A percentile compares a stretch with the other conserved stretches of the same genome.
These are phyloP conservation scores for Scortechinia acanthostroma DNA, from an alignment of 2,329 filamentous ascomycete genomes.

Conservation along the genomic window DNA sequence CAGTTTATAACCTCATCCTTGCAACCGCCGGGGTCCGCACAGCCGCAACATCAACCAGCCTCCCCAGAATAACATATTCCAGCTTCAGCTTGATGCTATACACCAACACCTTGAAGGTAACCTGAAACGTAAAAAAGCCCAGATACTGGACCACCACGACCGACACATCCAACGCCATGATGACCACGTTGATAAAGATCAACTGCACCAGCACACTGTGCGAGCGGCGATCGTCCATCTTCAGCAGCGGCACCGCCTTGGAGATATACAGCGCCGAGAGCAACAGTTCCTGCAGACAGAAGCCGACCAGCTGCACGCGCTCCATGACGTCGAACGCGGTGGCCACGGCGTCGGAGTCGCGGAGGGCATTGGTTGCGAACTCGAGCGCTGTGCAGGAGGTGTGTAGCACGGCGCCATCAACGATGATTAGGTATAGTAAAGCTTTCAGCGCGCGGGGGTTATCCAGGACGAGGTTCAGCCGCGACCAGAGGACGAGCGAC, in stretches of 20 bases:
- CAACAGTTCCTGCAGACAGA: conserved; percentile 5
- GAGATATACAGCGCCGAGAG: conserved; percentile 6
- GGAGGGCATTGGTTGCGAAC: conserved; percentile 27
- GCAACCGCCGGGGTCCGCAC: too few relatives aligned
- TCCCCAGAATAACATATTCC: conserved; percentile 36
- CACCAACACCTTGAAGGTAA: conserved; percentile 23
- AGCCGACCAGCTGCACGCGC: conserved; percentile 11
- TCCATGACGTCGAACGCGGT: conserved; percentile 27
- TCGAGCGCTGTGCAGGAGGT: conserved; percentile 39
- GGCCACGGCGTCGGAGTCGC: conserved; percentile 18
- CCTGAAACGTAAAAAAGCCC: conserved; percentile 23
- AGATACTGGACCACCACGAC: conserved; percentile 25
- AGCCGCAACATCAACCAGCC: not conserved
- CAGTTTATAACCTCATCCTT: too few relatives aligned
- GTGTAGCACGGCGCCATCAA: conserved; percentile 36
- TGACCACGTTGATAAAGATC: conserved; percentile 33
- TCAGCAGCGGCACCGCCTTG: conserved; percentile 4
- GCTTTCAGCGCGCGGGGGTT: conserved; percentile 32
- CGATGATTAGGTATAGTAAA: conserved; percentile 41
- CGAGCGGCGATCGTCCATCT: conserved; percentile 10
- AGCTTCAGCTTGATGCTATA: conserved; percentile 34
- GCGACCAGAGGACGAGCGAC: conserved; percentile 44
- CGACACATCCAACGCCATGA: conserved; percentile 33
- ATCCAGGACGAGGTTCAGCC: conserved; percentile 41
- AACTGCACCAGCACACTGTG: conserved; percentile 30